Base-by-base conservation (phyloP, 1,139 yeast species). In the Saccharomyces pastorianus region DNA sequence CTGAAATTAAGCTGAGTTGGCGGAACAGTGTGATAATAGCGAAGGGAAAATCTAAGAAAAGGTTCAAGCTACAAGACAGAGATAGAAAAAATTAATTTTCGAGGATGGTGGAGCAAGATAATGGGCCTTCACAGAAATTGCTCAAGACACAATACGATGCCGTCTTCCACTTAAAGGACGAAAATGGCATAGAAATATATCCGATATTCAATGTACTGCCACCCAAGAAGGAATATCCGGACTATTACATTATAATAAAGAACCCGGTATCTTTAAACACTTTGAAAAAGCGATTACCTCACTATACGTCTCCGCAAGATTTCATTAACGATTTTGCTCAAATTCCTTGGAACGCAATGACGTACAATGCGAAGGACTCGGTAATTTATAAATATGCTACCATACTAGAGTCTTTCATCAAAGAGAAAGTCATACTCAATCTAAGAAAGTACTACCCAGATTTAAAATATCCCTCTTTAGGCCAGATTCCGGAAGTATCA, bases 311-410 rank as follows among this genome's bases (percentile, higher is more conserved):
- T 50, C 82, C 88, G 0, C 87, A 84, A 62, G 84, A 82, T 55
- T 90, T 90, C 66, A 73, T 91, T 47, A 79, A 76, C 58, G 97
- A 90, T 67, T 68, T 91, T 58, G 89, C 85, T 0, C 95, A 88
- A 69, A 87, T 91, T 50, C 79, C 88, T 0, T 88, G 96, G 89
- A 91, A 91, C 67, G 97, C 97, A 1, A 80, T 88, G 58, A 79
- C 84, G 49, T 91, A 85, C 71, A 91, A 91, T 68, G 83, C 84
- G 55, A 83, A 82, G 58, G 83, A 79, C 13, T 82, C 91, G 0
- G 74, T 75, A 20, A 84, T 86, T 51, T 86, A 86, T 70, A 75
- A 77, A 46, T 88, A 86, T 61, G 96, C 97, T 0, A 76, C 79
- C 20, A 76, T 84, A 42, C 71, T 91, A 61, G 93, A 89, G 64